These are phyloP conservation scores for Penicillium sp. DNA, from an alignment of 2,329 filamentous ascomycete genomes.

Conservation along the genomic window DNA sequence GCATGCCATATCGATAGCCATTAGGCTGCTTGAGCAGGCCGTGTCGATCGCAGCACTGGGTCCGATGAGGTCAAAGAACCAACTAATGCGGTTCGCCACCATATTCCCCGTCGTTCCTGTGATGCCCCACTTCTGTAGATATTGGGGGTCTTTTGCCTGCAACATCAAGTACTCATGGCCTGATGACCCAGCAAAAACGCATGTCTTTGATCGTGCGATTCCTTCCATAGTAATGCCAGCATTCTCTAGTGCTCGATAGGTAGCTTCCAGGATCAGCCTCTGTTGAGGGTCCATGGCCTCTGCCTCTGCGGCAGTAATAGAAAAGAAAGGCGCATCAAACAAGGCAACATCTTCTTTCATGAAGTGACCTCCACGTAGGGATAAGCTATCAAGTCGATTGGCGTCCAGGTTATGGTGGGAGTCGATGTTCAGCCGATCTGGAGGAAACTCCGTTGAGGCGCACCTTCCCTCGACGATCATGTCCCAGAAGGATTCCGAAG, in stretches of 20 bases:
- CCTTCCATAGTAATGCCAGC: slow-evolving; percentile 30
- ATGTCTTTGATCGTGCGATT: slow-evolving; percentile 32
- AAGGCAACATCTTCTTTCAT: slow-evolving; percentile 24
- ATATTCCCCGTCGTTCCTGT: slow-evolving; percentile 31
- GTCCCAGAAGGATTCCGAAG: slow-evolving; percentile 24
- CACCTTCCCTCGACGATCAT: slow-evolving; percentile 21
- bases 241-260: slow-evolving; percentile 31
- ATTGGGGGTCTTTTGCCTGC: slow-evolving; percentile 21
- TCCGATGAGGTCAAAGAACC: slow-evolving; percentile 31
- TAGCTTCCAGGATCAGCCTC: slow-evolving; percentile 30
- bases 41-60: slow-evolving; percentile 32
- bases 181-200: slow-evolving; percentile 36
- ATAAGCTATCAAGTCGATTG: slow-evolving; percentile 15
- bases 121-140: slow-evolving; percentile 21
- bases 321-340: slow-evolving; percentile 38
- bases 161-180: slow-evolving; percentile 32
- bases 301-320: slow-evolving; percentile 27
- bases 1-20: slow-evolving; percentile 26
- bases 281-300: slow-evolving; percentile 36
- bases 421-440: slow-evolving; percentile 27
- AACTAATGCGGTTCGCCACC: slow-evolving; percentile 33
- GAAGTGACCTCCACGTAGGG: slow-evolving; percentile 20
- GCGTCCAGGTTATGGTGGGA: slow-evolving; percentile 24
- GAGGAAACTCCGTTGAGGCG: slow-evolving; percentile 24
- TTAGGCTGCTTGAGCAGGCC: slow-evolving; percentile 29